Base-by-base conservation (phyloP, 140 eudicot species). In the Bidens hawaiensis region DNA sequence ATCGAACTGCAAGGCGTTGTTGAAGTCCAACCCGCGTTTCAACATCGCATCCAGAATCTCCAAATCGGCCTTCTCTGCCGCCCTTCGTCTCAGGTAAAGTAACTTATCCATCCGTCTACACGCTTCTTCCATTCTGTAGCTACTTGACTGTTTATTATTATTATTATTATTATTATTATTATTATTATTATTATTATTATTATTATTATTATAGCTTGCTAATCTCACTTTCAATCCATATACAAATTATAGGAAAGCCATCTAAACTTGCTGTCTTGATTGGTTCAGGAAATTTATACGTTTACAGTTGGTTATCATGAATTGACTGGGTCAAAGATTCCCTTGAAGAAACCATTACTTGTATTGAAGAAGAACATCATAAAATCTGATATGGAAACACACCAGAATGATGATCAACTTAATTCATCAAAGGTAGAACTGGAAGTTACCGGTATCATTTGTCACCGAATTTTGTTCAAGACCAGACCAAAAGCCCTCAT, bases 401-500 rank as follows among this genome's bases (percentile, higher is more conserved):
- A 61, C 38, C 65, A 66, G 61, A 63, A 62, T 56, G 79, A 60
- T 13, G 76, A 56, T 18, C 28, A 52, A 19, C 6, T 10, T 28
- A 56, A 47, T 28, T 69, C 83, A 22, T 59, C 86, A 12, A 68
- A 60, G 53, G 83, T 81, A 51, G 97, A 88, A 27, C 40, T 94
- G 75, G 86, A 94, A 42, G 99, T 94, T 52, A 69, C 85, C 53
- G 97, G 99, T 31, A 66, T 94, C 52, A 81, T 94, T 72, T 84
- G 97, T 17, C 94, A 94, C 3, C 75, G 88, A 62, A 85, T 94
- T 53, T 59, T 94, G 74, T 94, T 94, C 86, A 94, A 88, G 75
- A 94, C 89, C 56, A 77, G 99, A 65, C 97, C 99, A 0, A 88
- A 79, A 76, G 97, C 99, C 59, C 85, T 88, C 17, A 94, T 94